Evolutionary conservation across 768 basidiomycete genomes (phyloP).

Genomic region (Daedaleopsis nitida): DNA sequence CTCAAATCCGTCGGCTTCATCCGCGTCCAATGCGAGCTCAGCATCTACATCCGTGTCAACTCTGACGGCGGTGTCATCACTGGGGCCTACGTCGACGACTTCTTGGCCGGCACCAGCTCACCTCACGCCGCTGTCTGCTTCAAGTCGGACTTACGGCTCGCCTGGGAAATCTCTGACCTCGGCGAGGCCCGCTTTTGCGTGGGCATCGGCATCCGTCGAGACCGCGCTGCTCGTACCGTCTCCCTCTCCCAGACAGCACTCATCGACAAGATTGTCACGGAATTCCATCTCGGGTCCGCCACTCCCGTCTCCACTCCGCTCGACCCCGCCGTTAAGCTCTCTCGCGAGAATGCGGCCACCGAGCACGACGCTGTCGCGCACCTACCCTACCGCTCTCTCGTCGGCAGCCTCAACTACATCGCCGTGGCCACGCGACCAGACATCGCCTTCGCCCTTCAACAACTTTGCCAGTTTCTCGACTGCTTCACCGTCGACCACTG

Average conservation of each 20-base stretch:
- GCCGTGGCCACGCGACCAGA: conserved; percentile 20
- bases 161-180: conserved; percentile 38
- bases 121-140: conserved; percentile 31
- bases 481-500: conserved; percentile 21
- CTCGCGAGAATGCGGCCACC: neutral
- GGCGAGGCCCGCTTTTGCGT: conserved; percentile 35
- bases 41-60: conserved; percentile 12
- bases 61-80: conserved; percentile 13
- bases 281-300: conserved; percentile 16
- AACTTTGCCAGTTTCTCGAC: conserved; percentile 19
- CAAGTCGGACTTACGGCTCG: conserved; percentile 28
- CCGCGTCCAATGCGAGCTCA: conserved; percentile 14
- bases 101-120: conserved; percentile 8
- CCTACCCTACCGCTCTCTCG: conserved; percentile 30
- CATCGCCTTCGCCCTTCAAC: conserved; percentile 21
- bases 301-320: conserved; percentile 21
- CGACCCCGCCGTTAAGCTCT: conserved; percentile 7
- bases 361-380: no score
- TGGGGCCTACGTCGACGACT: conserved; percentile 27
- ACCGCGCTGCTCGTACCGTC: conserved; percentile 23
- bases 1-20: conserved; percentile 15
- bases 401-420: conserved; percentile 32
- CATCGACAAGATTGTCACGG: conserved; percentile 19
- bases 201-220: conserved; percentile 38
- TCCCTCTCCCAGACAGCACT: conserved; percentile 20